phyloP scores from a whole-genome alignment of 768 basidiomycete species.

The Boletus subcaerulescens region DNA sequence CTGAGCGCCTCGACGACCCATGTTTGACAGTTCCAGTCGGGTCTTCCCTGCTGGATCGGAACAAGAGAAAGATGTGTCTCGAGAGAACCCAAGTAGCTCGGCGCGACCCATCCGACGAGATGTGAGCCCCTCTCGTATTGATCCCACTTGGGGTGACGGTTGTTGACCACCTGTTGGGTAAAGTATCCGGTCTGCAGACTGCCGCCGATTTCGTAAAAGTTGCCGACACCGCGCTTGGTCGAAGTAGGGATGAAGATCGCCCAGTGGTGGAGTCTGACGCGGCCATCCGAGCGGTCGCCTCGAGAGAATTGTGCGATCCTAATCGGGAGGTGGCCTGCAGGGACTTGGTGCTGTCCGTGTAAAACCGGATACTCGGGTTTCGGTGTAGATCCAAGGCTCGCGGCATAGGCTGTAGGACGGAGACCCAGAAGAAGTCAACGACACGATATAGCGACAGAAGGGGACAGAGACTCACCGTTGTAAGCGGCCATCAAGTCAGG shows the following conservation, averaged over 20 bases:
- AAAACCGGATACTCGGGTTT: conserved; percentile 8
- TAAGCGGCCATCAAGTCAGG: conserved; percentile 8
- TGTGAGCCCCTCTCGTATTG: conserved; percentile 10
- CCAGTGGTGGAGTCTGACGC: conserved; percentile 8
- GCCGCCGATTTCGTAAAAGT: conserved; percentile 18
- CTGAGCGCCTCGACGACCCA: conserved; percentile 20
- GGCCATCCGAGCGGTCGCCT: neutral
- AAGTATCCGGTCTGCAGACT: conserved; percentile 11
- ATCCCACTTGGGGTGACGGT: conserved; percentile 13
- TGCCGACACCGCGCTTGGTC: conserved; percentile 15
- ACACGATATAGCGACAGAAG: no score
- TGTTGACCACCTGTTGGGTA: conserved; percentile 14
- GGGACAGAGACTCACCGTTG: neutral
- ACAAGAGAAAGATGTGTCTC: conserved; percentile 12
- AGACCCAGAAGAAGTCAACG: neutral
- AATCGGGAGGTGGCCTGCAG: conserved; percentile 14
- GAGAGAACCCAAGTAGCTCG: neutral
- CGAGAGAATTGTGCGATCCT: conserved; percentile 13
- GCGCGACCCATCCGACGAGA: conserved; percentile 11
- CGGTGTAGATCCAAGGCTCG: neutral
- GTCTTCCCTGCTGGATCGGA: conserved; percentile 6
- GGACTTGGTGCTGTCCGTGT: conserved; percentile 10
- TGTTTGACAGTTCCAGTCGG: conserved; percentile 19
- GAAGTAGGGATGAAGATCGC: conserved; percentile 25
- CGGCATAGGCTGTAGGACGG: conserved; percentile 3